These are phyloP conservation scores for Termitomyces sp. DNA, from an alignment of 768 basidiomycete species.

Conservation along the genomic window DNA sequence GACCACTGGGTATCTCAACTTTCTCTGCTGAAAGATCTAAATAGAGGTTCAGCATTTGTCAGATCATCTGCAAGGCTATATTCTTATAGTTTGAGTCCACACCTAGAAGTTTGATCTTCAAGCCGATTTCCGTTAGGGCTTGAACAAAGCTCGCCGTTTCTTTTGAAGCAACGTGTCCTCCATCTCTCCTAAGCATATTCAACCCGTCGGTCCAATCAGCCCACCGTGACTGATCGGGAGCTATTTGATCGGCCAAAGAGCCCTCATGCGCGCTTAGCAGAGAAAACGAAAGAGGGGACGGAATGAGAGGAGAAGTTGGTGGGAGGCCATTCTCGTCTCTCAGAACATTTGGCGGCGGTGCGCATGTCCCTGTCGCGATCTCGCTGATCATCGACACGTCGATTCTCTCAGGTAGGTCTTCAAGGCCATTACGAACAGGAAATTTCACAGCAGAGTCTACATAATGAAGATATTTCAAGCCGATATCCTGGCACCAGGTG, in stretches of 20 bases:
- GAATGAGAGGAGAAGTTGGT: conserved; percentile 41
- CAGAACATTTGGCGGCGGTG: conserved; percentile 57
- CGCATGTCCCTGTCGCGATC: conserved; percentile 70
- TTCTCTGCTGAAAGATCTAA: conserved; percentile 84
- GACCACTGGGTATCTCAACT: conserved; percentile 81
- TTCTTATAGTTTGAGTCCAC: conserved; percentile 18
- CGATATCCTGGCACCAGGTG: conserved; percentile 54
- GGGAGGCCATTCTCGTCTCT: conserved; percentile 59
- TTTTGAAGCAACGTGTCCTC: conserved; percentile 77
- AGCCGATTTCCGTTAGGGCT: conserved; percentile 83
- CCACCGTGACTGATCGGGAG: conserved; percentile 74
- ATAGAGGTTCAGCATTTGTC: conserved; percentile 1
- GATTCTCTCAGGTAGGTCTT: conserved; percentile 84
- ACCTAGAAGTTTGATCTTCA: conserved; percentile 90
- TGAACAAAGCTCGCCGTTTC: conserved; percentile 86
- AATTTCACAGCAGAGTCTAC: conserved; percentile 80
- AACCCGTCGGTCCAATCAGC: conserved; percentile 94
- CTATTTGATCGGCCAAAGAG: conserved; percentile 73
- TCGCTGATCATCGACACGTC: conserved; percentile 79
- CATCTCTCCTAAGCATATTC: conserved; percentile 78
- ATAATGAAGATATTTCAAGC: conserved; percentile 78
- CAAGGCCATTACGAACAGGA: conserved; percentile 71
- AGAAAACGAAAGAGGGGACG: conserved; percentile 74
- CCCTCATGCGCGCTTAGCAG: conserved; percentile 65
- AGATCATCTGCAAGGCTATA: background rate